Percentiles rank a stretch among this genome's conserved stretches.
Evolutionary conservation across 179 eudicot genomes (phyloP).

Genomic region (Nepenthes alata): DNA sequence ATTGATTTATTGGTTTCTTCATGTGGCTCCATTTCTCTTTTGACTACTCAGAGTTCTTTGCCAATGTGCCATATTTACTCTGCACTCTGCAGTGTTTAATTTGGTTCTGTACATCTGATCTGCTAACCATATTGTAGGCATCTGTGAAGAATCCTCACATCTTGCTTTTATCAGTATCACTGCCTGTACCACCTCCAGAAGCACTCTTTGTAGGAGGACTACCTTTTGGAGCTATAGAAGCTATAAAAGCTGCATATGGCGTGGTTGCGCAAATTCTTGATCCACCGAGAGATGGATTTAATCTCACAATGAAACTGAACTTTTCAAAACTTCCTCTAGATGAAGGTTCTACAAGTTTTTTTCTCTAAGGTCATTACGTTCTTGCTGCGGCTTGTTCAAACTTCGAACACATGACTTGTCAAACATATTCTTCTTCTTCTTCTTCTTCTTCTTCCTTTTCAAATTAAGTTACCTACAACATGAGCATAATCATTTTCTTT

Average conservation of each 20-base stretch:
- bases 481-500: too few relatives aligned
- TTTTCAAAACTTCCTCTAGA: conserved; percentile 80
- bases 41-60: neutral
- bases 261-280: conserved; percentile 67
- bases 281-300: conserved; percentile 95
- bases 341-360: conserved; percentile 82
- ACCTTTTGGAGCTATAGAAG: conserved; percentile 89
- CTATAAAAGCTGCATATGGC: conserved; percentile 80
- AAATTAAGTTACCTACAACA: too few relatives aligned
- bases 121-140: conserved; percentile 35
- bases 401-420: conserved; percentile 11
- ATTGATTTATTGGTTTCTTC: neutral
- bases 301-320: conserved; percentile 89
- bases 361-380: conserved; percentile 51
- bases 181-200: conserved; percentile 90
- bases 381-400: conserved; percentile 28
- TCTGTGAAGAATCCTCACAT: conserved; percentile 72
- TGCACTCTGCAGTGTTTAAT: neutral
- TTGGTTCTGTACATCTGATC: conserved; percentile 3
- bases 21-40: neutral
- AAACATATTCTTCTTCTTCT: neutral
- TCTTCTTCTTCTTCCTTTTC: neutral
- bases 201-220: conserved; percentile 68
- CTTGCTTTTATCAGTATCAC: conserved; percentile 62
- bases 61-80: neutral